Conservation (phyloP, 495 filamentous ascomycete species). For the Tuber brumale region DNA sequence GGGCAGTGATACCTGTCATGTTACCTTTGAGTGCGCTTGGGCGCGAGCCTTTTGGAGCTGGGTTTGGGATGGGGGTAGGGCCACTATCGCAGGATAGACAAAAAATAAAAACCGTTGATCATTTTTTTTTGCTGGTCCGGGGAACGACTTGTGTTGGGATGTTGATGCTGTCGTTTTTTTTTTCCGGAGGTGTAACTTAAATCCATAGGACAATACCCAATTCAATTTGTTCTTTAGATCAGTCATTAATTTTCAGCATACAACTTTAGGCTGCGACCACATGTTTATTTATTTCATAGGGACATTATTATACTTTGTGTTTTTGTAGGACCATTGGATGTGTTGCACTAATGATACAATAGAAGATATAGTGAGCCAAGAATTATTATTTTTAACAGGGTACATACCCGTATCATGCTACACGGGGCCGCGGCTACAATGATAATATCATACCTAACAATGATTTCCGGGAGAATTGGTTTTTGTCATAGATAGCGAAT, state of each 20-base stretch:
- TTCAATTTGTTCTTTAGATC: not conserved
- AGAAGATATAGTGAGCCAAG: not conserved
- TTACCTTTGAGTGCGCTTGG: not conserved
- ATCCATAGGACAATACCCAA: not conserved
- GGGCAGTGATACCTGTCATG: constrained; percentile 49
- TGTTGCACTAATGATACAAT: not conserved
- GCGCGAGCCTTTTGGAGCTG: not conserved
- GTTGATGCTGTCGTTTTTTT: not conserved
- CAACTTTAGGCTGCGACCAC: not conserved
- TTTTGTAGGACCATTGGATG: not conserved
- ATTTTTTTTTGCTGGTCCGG: not conserved
- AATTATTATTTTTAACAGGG: not conserved
- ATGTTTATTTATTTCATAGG: not conserved
- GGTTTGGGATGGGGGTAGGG: not conserved
- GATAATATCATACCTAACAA: not conserved
- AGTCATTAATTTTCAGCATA: not conserved
- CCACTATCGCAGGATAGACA: not conserved
- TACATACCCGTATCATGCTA: not conserved
- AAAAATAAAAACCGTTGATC: not conserved
- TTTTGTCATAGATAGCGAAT: not conserved
- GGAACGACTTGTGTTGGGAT: not conserved
- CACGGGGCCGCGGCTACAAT: not conserved
- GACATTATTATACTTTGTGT: not conserved
- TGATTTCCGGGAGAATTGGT: not conserved
- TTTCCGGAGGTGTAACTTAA: not conserved